Base-by-base conservation (phyloP, 2,329 filamentous ascomycete species). In the Botrytis porri region DNA sequence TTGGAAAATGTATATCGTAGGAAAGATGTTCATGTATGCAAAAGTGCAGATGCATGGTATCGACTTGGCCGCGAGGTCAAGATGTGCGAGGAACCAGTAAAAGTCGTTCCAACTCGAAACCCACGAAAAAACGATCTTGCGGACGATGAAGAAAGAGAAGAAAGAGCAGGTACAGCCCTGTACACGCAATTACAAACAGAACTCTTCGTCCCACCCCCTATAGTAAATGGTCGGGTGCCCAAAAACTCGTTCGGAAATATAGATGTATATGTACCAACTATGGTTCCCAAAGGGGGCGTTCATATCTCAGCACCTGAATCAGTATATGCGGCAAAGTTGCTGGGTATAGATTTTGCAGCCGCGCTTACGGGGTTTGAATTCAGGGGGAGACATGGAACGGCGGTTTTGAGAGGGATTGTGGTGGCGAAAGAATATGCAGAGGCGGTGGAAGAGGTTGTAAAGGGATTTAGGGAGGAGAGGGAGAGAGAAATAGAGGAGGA, bases 221-320 rank as follows among this genome's bases (percentile, higher is more conserved):
- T 98, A 1, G 85, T 92, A 5, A 83, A 90, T 69, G 95, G 94
- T 0, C 85, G 86, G 20, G 87, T 98, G 1, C 95, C 96, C 0
- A 95, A 93, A 83, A 99, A 99, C 80, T 90, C 92, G 29, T 99
- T 94, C 81, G 94, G 94, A 18, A 99, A 99, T 79, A 91, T 98
- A 74, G 96, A 98, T 79, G 88, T 97, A 57, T 98, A 95, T 80
- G 94, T 97, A 18, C 91, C 93, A 0, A 93, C 90, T 75, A 98
- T 99, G 96, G 86, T 98, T 0, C 96, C 96, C 0, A 83, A 84
- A 59, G 95, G 96, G 0, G 95, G 93, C 1, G 87, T 89, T 2
- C 94, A 98, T 81, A 84, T 98, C 16, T 86, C 87, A 2, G 84
- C 88, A 74, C 81, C 84, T 22, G 84, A 91, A 69, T 91, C 93